Percentiles rank a stretch among this genome's conserved stretches.
Evolutionary conservation across 148 eudicot species (phyloP).

Genomic region (Fallopia convolvulus): DNA sequence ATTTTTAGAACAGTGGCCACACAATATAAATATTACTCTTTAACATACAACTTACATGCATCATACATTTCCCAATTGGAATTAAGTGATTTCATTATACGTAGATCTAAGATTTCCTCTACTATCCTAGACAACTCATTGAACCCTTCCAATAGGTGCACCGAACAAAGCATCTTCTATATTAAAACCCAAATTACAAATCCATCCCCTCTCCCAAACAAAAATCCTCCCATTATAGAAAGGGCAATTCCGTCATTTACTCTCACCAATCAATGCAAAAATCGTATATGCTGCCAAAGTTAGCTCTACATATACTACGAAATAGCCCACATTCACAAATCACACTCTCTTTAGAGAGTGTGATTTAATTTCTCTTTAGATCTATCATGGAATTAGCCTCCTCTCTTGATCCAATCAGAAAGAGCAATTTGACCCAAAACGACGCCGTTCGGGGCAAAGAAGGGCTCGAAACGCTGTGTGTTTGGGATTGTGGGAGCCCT

Average conservation of each 20-base stretch:
- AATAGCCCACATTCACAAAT: neutral
- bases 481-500: slow-evolving; percentile 23
- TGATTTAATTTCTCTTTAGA: neutral
- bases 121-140: neutral
- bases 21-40: no score
- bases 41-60: no score
- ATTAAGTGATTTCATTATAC: no score
- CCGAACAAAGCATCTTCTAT: neutral
- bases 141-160: neutral
- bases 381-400: neutral
- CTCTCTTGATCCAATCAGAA: neutral
- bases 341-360: neutral
- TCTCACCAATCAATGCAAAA: neutral
- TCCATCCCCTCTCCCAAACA: neutral
- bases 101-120: neutral
- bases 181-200: neutral
- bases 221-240: neutral
- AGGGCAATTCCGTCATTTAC: neutral
- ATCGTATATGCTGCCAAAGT: slow-evolving; percentile 6
- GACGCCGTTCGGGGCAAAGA: neutral
- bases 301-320: neutral
- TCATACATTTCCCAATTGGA: no score
- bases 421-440: neutral
- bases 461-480: neutral
- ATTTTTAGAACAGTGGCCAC: no score